Conservation (phyloP, 2,329 filamentous ascomycete genomes). For the Coccinonectria pachysandricola region DNA sequence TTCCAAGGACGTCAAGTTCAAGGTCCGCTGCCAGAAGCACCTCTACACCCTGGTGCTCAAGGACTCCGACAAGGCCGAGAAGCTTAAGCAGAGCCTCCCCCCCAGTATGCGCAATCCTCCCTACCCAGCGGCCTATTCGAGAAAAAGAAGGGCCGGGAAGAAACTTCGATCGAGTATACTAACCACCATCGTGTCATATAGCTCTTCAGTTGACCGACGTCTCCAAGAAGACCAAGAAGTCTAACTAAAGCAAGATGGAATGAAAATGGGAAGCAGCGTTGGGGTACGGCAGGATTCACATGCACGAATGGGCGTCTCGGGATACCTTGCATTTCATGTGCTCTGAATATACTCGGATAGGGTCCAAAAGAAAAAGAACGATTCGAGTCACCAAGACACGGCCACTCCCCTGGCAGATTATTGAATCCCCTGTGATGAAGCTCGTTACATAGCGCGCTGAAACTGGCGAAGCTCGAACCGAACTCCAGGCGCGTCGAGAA, state of each 20-base stretch:
- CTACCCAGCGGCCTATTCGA: slow-evolving; percentile 2
- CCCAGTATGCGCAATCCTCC: slow-evolving; percentile 60
- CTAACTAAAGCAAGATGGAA: slow-evolving; percentile 15
- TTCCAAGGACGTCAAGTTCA: slow-evolving; percentile 96
- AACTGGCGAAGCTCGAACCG: slow-evolving; percentile 14
- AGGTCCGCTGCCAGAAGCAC: slow-evolving; percentile 95
- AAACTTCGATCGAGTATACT: slow-evolving; percentile 5
- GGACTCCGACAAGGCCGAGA: slow-evolving; percentile 99
- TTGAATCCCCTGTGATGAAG: slow-evolving; percentile 7
- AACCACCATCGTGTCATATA: too few relatives aligned
- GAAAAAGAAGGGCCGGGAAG: neutral
- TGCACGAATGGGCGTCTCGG: slow-evolving; percentile 44
- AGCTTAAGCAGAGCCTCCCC: slow-evolving; percentile 98
- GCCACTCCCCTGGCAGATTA: slow-evolving; percentile 3
- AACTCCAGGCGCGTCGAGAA: slow-evolving; percentile 13
- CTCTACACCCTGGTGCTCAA: slow-evolving; percentile 98
- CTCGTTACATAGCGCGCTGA: slow-evolving; percentile 16
- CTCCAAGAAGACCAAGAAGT: slow-evolving; percentile 40
- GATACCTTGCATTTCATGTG: slow-evolving; percentile 43
- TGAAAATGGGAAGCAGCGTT: slow-evolving; percentile 16
- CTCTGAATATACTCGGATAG: slow-evolving; percentile 30
- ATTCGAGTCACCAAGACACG: slow-evolving; percentile 21
- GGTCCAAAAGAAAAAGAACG: slow-evolving; percentile 25
- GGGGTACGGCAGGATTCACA: slow-evolving; percentile 24
- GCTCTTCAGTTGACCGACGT: slow-evolving; percentile 44